Evolutionary conservation across 1,284 basidiomycete genomes (phyloP), one percentile per base, ranked within the genome.

Genomic region (Rhodofomes roseus): DNA sequence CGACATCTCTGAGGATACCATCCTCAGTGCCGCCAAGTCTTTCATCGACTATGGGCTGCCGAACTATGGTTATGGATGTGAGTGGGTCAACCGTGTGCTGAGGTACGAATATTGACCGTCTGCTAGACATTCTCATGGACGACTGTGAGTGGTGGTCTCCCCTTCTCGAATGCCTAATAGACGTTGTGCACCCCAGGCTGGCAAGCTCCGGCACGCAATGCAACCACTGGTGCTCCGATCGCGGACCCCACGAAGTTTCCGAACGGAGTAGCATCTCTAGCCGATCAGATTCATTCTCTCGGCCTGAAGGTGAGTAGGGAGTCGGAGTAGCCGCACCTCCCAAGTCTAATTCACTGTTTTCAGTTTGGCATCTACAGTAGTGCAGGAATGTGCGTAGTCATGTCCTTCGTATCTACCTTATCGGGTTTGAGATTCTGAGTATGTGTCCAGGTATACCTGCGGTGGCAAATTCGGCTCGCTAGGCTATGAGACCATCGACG

Each of bases 361-460:
- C 54, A 76, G 74, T 70, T 76, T 52, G 80, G 80, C 0, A 79
- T 83, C 22, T 83, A 83, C 64, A 79, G 78, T 51, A 72, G 72
- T 58, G 80, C 79, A 1, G 81, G 81, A 62, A 73, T 70, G 72
- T 73, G 63, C 41, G 46, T 25, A 37, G 39, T 43, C 27, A 34
- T 34, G 31, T 34, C 11, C 31, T 34, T 34, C 31, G 11, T 34
- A 11, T 34, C 31, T 34, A 34, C n/a, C n/a, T n/a, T n/a, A n/a
- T n/a, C n/a, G n/a, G n/a, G n/a, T n/a, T n/a, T n/a, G 31, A 34
- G 31, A 34, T 5, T 4, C 11, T 34, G 31, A 34, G 4, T 34
- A 11, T 34, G 31, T 44, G 11, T 12, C 11, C 59, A 76, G 75
- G 14, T 71, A 72, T 40, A 81, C 80, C 0, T 81, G 80, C 57